Evolutionary conservation across 441 rosid species (phyloP).

Genomic region (Populus tomentosa): DNA sequence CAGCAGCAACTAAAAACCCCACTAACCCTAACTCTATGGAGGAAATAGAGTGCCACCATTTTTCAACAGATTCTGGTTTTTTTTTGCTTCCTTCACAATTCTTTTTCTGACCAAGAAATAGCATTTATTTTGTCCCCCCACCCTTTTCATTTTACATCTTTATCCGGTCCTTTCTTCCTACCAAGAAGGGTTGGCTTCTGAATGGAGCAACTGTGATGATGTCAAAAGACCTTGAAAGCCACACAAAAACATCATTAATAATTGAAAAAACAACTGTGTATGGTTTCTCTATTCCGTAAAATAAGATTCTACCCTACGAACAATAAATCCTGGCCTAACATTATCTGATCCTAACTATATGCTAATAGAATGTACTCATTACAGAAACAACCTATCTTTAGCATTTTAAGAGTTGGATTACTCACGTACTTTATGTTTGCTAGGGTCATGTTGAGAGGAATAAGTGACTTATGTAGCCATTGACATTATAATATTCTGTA

Average conservation of each 20-base stretch:
- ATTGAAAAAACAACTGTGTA: neutral
- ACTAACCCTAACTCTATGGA: neutral
- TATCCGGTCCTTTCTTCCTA: neutral
- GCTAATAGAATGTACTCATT: neutral
- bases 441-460: neutral
- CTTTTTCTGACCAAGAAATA: no score
- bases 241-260: neutral
- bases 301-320: neutral
- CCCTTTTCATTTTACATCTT: neutral
- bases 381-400: neutral
- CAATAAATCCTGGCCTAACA: neutral
- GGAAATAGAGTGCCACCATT: neutral
- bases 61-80: neutral
- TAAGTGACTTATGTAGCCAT: neutral
- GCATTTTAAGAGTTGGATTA: no score
- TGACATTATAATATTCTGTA: neutral
- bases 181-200: neutral
- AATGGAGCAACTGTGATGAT: neutral
- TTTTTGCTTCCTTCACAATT: no score
- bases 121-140: neutral
- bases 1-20: neutral
- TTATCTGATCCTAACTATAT: neutral
- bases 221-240: neutral
- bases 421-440: no score
- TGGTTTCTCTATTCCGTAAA: neutral